Percentiles rank a stretch among this genome's conserved stretches.
These are phyloP conservation scores for Leccinum ochraceum DNA, from an alignment of 768 basidiomycete species.

Conservation along the genomic window DNA sequence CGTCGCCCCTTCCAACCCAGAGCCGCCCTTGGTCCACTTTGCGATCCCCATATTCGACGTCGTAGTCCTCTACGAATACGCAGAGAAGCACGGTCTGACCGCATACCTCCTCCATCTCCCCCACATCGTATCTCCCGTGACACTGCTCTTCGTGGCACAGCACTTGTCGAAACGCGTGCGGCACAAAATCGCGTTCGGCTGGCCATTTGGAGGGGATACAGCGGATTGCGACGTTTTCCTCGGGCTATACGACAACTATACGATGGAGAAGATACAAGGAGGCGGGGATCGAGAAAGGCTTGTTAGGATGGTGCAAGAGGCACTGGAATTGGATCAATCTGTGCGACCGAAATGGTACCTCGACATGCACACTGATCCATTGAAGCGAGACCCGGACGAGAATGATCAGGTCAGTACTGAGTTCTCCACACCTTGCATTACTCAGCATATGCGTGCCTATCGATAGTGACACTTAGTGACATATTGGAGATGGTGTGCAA, in stretches of 20 bases:
- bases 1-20: neutral
- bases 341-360: neutral
- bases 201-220: neutral
- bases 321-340: neutral
- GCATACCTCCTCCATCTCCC: neutral
- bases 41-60: neutral
- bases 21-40: constrained; percentile 2
- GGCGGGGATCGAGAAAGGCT: neutral
- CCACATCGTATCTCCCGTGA: neutral
- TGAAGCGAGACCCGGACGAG: neutral
- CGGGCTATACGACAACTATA: neutral
- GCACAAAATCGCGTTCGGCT: neutral
- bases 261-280: neutral
- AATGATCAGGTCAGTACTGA: neutral
- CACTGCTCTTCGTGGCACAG: neutral
- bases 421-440: neutral
- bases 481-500: neutral
- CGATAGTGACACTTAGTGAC: neutral
- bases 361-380: neutral
- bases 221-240: neutral
- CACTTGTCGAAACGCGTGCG: neutral
- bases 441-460: neutral
- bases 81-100: neutral
- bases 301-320: neutral
- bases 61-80: neutral